phyloP scores from a whole-genome alignment of 805 yeast species.

The Jamesozyma gamospora region DNA sequence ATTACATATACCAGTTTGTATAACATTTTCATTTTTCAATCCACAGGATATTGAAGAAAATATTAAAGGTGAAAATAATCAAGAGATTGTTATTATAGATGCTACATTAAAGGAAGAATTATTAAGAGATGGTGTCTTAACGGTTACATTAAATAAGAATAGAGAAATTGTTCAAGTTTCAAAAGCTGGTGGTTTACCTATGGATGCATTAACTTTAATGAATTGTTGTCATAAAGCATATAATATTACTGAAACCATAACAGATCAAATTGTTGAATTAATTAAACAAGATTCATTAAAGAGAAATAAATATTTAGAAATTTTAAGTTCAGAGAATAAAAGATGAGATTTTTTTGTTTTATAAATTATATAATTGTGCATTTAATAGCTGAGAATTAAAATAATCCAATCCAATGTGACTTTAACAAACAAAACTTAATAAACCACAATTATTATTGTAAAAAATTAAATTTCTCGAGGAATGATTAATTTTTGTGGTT shows the following conservation, averaged over 20 bases:
- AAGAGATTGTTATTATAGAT: constrained; percentile 60
- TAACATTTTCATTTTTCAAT: constrained; percentile 79
- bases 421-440: too few species aligned
- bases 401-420: too few species aligned
- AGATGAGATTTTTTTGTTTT: too few species aligned
- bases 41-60: constrained; percentile 55
- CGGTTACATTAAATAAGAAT: constrained; percentile 81
- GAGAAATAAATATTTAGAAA: constrained; percentile 32
- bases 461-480: too few species aligned
- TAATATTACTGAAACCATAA: constrained; percentile 48
- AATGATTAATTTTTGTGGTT: too few species aligned
- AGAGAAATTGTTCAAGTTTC: constrained; percentile 83
- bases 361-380: too few species aligned
- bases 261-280: constrained; percentile 49
- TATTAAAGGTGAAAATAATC: constrained; percentile 53
- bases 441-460: too few species aligned
- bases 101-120: constrained; percentile 70
- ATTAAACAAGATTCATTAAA: constrained; percentile 45
- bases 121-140: constrained; percentile 66
- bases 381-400: too few species aligned
- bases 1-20: constrained; percentile 81
- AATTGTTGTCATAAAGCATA: constrained; percentile 62
- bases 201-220: constrained; percentile 60
- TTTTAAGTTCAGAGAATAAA: constrained; percentile 30
- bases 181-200: constrained; percentile 82